These are phyloP conservation scores for Triticum timopheevii DNA, from an alignment of 176 grass and related monocot genomes.

Conservation along the genomic window DNA sequence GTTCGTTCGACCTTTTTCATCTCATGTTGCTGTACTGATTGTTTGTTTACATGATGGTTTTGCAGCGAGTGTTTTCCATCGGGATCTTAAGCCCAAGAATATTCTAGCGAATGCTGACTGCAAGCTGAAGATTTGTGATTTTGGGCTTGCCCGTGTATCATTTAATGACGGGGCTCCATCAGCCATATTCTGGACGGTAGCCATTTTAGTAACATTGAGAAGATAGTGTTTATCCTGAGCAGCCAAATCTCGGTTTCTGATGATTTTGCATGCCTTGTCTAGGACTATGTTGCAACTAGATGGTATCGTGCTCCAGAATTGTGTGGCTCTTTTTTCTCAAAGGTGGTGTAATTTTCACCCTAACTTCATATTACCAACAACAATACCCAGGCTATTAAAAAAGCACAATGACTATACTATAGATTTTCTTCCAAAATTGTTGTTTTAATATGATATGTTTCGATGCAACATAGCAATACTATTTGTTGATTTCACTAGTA, in stretches of 20 bases:
- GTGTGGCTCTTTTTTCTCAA: conserved; percentile 93
- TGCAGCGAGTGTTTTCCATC: conserved; percentile 84
- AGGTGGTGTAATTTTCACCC: conserved; percentile 47
- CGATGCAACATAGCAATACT: not conserved
- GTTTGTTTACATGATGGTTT: conserved; percentile 16
- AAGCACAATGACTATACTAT: not conserved
- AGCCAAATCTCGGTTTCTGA: conserved; percentile 13
- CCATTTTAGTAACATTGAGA: conserved; percentile 25
- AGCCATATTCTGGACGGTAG: conserved; percentile 95
- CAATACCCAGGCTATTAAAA: not conserved
- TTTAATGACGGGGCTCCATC: conserved; percentile 81
- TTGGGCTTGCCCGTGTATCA: conserved; percentile 86
- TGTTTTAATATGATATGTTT: not conserved
- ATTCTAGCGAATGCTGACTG: conserved; percentile 95
- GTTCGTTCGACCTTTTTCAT: not conserved
- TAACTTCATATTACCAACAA: conserved; percentile 19
- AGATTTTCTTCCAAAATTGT: not conserved
- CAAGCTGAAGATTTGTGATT: conserved; percentile 90
- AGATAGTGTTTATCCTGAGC: not conserved
- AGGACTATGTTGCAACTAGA: conserved; percentile 96
- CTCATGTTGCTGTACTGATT: conserved; percentile 1
- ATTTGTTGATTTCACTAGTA: not conserved
- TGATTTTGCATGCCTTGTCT: conserved; percentile 22
- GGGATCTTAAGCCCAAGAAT: conserved; percentile 96
- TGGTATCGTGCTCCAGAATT: conserved; percentile 95